Conservation (phyloP, 176 grass and related monocot genomes). For the Cenchrus fungigraminus region DNA sequence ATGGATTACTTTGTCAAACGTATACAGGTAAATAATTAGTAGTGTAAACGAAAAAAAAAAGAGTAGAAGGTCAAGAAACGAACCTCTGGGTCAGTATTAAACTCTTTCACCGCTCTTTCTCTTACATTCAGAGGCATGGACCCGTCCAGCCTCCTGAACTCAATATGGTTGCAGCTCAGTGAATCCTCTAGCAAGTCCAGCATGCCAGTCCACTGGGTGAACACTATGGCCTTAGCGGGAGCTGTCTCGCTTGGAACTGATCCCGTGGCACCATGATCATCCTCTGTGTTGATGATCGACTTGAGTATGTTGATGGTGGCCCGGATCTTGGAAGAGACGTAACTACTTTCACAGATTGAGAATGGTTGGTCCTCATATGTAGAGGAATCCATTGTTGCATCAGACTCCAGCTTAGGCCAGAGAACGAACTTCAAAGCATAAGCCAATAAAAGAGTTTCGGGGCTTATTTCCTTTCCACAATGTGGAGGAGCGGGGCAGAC, state of each 20-base stretch:
- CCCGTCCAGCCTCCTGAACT: slow-evolving; percentile 85
- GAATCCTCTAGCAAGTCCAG: slow-evolving; percentile 82
- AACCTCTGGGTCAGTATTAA: slow-evolving; percentile 84
- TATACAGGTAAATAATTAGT: slow-evolving; percentile 8
- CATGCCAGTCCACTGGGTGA: slow-evolving; percentile 95
- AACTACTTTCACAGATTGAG: slow-evolving; percentile 62
- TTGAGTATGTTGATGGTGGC: slow-evolving; percentile 59
- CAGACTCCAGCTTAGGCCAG: slow-evolving; percentile 49
- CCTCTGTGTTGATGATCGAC: slow-evolving; percentile 34
- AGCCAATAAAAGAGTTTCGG: slow-evolving; percentile 63
- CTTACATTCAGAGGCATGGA: slow-evolving; percentile 68
- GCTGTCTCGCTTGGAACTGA: slow-evolving; percentile 31
- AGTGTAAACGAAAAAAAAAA: background rate
- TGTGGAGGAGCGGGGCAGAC: slow-evolving; percentile 43
- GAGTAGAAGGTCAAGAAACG: background rate
- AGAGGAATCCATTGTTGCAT: slow-evolving; percentile 33
- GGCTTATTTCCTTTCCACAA: slow-evolving; percentile 56
- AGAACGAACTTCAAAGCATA: slow-evolving; percentile 57
- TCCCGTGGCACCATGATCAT: background rate
- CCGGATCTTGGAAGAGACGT: slow-evolving; percentile 78
- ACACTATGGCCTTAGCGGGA: slow-evolving; percentile 80
- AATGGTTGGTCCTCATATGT: slow-evolving; percentile 21
- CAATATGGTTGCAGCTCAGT: slow-evolving; percentile 56
- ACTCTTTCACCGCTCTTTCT: slow-evolving; percentile 72
- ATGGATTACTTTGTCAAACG: background rate